These are phyloP conservation scores for Acidomyces sp. DNA, from an alignment of 495 filamentous ascomycete species.

Conservation along the genomic window DNA sequence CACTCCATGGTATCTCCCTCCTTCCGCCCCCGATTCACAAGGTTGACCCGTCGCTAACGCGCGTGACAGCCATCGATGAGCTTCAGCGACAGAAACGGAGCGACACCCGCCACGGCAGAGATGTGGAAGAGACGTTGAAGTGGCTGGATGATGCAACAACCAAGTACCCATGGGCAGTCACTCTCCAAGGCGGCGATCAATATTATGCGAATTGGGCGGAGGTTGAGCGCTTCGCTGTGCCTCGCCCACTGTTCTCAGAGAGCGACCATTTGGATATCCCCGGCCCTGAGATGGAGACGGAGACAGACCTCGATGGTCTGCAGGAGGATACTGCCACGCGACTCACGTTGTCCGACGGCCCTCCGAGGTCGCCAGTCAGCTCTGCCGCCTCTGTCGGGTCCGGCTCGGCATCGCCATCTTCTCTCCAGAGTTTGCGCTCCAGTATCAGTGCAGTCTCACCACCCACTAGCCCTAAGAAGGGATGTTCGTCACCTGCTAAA, in stretches of 20 bases:
- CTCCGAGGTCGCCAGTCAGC: constrained; percentile 36
- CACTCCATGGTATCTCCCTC: constrained; percentile 46
- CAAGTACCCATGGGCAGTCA: constrained; percentile 33
- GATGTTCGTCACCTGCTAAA: constrained; percentile 22
- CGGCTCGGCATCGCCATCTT: constrained; percentile 35
- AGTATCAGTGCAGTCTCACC: constrained; percentile 18
- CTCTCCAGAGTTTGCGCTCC: constrained; percentile 33
- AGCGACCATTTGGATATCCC: constrained; percentile 20
- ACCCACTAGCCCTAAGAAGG: constrained; percentile 38
- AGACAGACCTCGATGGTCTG: constrained; percentile 31
- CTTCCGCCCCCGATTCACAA: background rate
- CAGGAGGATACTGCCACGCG: constrained; percentile 41
- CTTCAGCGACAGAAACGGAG: constrained; percentile 44
- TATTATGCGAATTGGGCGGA: constrained; percentile 47
- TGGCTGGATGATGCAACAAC: constrained; percentile 51
- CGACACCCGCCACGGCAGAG: constrained; percentile 41
- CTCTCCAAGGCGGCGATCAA: constrained; percentile 46
- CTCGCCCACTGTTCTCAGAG: constrained; percentile 28
- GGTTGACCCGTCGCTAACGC: constrained; percentile 8
- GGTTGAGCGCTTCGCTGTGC: constrained; percentile 45
- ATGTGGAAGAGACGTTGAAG: constrained; percentile 50
- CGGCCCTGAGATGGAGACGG: constrained; percentile 39
- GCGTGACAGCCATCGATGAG: constrained; percentile 38
- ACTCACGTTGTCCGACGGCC: constrained; percentile 39
- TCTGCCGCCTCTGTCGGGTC: constrained; percentile 38